A percentile compares a stretch with the other conserved stretches of the same genome.
These are phyloP conservation scores for Saccharomyces hybrid DNA, from an alignment of 1,139 yeast species.

Conservation along the genomic window DNA sequence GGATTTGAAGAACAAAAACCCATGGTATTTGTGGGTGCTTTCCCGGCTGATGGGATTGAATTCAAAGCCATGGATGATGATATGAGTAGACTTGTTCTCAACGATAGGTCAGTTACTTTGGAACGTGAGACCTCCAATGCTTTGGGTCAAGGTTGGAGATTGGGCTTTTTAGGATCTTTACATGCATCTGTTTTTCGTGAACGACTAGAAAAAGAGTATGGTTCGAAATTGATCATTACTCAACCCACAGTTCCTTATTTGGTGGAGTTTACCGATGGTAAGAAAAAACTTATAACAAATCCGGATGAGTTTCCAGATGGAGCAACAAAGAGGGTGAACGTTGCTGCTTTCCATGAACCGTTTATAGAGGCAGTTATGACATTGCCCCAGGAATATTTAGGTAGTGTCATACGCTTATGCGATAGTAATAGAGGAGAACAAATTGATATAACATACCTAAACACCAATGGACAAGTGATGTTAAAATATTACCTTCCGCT, in stretches of 20 bases:
- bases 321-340: constrained; percentile 36
- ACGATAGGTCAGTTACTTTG: constrained; percentile 84
- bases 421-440: constrained; percentile 81
- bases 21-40: constrained; percentile 97
- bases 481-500: constrained; percentile 76
- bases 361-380: constrained; percentile 87
- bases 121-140: constrained; percentile 92
- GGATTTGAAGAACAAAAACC: constrained; percentile 97
- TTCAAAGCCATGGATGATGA: constrained; percentile 86
- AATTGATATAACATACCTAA: constrained; percentile 66
- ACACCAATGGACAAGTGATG: constrained; percentile 68
- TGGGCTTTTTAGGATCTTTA: constrained; percentile 87
- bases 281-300: constrained; percentile 61
- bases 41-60: constrained; percentile 92
- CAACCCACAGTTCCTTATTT: constrained; percentile 96
- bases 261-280: constrained; percentile 57
- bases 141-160: constrained; percentile 94
- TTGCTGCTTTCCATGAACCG: constrained; percentile 70
- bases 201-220: constrained; percentile 85
- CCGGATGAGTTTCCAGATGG: constrained; percentile 88
- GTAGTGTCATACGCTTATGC: constrained; percentile 78
- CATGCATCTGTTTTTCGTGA: constrained; percentile 95
- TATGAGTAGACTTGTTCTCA: constrained; percentile 76
- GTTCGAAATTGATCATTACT: constrained; percentile 84
- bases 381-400: constrained; percentile 82